Base-by-base conservation (phyloP, 2,329 filamentous ascomycete species). In the Scorias spongiosa region DNA sequence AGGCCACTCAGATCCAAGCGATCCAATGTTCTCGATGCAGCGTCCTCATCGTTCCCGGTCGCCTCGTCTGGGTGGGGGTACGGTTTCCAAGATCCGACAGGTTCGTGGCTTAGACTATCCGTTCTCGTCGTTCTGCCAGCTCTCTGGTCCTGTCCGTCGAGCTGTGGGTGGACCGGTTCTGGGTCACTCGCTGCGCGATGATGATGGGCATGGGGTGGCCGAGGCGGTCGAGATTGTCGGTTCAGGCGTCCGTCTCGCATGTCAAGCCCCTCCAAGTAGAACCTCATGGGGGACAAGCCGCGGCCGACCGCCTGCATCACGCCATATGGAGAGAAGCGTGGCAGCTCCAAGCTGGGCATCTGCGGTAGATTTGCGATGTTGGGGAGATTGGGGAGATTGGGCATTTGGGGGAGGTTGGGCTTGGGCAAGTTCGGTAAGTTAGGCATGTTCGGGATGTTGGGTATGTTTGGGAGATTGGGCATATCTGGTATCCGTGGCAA, bases 241-340 rank as follows among this genome's bases (percentile, higher is more conserved):
- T 3, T 7, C 20, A 26, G 20, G 20, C 20, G 32, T 5, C 32
- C 48, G 15, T 55, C 54, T 9, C 42, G 40, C 10, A 49, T 45
- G 46, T 60, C 59, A 29, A 57, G 41, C 7, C 57, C 57, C 36
- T 57, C 52, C 7, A 69, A 48, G 39, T 70, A 69, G 43, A 67
- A 67, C 11, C 67, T 54, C 49, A 70, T 66, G 5, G 68, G 67
- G 1, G 61, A 61, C 0, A 70, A 48, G 29, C 64, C 66, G 39
- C 66, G 57, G 6, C 62, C 64, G 18, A 70, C 61, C 0, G 66
- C 61, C 41, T 68, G 64, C 7, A 70, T 53, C 48, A 70, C 66
- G 37, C 68, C 66, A 46, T 67, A 66, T 0, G 67, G 61, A 5
- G 62, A 63, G 15, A 67, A 66, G 30, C 61, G 57, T 8, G 59